Evolutionary conservation across 148 eudicot species (phyloP).

Genomic region (Persicaria maculosa): DNA sequence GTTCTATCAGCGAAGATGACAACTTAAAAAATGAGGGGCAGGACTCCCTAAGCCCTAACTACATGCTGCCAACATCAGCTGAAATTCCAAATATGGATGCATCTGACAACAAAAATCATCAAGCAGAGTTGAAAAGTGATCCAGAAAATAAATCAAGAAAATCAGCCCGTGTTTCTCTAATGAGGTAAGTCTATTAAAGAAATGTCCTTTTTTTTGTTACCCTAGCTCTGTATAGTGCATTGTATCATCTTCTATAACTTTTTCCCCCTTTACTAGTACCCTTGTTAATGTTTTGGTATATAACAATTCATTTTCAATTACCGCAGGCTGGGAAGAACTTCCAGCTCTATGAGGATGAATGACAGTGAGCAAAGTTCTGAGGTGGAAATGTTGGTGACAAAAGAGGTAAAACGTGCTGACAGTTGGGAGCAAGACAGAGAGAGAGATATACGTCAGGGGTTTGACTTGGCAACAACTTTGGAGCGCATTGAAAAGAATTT

Average conservation of each 20-base stretch:
- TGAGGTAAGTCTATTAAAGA: conserved; percentile 46
- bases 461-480: conserved; percentile 96
- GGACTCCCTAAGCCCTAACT: conserved; percentile 37
- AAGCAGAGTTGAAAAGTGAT: conserved; percentile 25
- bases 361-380: conserved; percentile 47
- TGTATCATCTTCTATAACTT: not conserved
- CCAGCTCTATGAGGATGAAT: not conserved
- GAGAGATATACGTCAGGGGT: conserved; percentile 85
- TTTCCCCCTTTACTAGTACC: conserved; percentile 1
- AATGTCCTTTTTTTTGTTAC: conserved; percentile 4
- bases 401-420: conserved; percentile 48
- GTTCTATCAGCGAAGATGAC: conserved; percentile 27
- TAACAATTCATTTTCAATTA: not conserved
- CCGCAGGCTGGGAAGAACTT: not conserved
- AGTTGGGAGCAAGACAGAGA: conserved; percentile 89
- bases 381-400: conserved; percentile 69
- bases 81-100: conserved; percentile 31
- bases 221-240: not conserved
- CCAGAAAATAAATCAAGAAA: conserved; percentile 43
- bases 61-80: conserved; percentile 41
- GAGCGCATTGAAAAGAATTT: conserved; percentile 99
- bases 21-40: conserved; percentile 27
- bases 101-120: conserved; percentile 48
- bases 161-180: conserved; percentile 54
- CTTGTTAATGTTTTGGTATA: not conserved